A percentile compares a stretch with the other conserved stretches of the same genome.
These are phyloP conservation scores for Aciculosporium take DNA, from an alignment of 2,329 filamentous ascomycete genomes.

Conservation along the genomic window DNA sequence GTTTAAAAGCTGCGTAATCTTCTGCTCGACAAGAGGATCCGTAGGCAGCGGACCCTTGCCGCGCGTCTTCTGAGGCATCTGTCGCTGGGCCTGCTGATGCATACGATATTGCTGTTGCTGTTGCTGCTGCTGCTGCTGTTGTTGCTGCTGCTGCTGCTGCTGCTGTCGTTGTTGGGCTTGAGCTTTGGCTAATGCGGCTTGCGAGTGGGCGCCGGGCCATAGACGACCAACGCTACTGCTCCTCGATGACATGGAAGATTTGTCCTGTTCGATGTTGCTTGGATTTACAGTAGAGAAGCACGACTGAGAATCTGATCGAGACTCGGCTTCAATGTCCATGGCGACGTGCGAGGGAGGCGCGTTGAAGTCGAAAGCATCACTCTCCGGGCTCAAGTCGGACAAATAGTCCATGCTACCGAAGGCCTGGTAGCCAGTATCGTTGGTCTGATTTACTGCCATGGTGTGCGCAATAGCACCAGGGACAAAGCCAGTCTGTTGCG, in stretches of 20 bases:
- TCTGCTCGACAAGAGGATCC: constrained; percentile 73
- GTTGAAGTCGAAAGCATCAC: constrained; percentile 60
- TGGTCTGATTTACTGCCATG: constrained; percentile 57
- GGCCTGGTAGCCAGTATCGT: constrained; percentile 39
- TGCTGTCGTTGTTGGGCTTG: constrained; percentile 55
- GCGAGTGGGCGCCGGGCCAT: constrained; percentile 89
- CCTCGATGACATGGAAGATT: constrained; percentile 34
- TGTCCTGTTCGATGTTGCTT: constrained; percentile 51
- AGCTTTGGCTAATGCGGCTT: constrained; percentile 65
- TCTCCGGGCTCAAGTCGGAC: constrained; percentile 43
- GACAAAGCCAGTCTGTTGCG: constrained; percentile 87
- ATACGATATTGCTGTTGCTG: constrained; percentile 47
- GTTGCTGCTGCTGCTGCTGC: constrained; percentile 48
- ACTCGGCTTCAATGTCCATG: constrained; percentile 47
- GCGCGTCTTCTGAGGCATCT: constrained; percentile 36
- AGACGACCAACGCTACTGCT: constrained; percentile 53
- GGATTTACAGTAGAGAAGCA: constrained; percentile 60
- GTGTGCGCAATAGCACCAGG: constrained; percentile 70
- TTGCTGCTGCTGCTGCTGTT: constrained; percentile 46
- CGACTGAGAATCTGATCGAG: constrained; percentile 39
- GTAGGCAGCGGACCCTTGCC: constrained; percentile 37
- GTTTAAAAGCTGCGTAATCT: constrained; percentile 82
- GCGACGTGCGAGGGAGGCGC: constrained; percentile 46
- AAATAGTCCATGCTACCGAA: constrained; percentile 36
- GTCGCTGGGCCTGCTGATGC: constrained; percentile 31